These are phyloP conservation scores for Phytophthora pisi DNA, from an alignment of 352 stramenopile species.

Conservation along the genomic window DNA sequence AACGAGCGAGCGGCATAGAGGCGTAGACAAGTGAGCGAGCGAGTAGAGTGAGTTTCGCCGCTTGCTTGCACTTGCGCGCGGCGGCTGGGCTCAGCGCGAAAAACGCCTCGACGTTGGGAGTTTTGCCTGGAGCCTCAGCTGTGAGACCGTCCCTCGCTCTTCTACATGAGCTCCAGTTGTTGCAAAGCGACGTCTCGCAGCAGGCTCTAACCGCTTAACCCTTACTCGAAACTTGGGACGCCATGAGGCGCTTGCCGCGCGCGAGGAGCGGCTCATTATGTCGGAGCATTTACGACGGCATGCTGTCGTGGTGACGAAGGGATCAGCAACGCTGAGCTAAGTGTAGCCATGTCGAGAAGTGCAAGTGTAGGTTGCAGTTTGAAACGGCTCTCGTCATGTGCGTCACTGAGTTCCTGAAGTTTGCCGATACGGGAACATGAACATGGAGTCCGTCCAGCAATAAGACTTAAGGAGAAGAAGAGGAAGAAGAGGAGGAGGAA, in stretches of 20 bases:
- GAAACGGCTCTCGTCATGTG: slow-evolving; percentile 11
- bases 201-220: background rate
- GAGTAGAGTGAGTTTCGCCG: slow-evolving; percentile 8
- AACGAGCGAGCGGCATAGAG: slow-evolving; percentile 27
- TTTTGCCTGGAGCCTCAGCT: background rate
- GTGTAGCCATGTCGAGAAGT: slow-evolving; percentile 34
- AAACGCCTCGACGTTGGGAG: background rate
- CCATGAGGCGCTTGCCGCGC: background rate
- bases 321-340: background rate
- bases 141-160: background rate
- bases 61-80: slow-evolving; percentile 4
- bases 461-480: background rate
- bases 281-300: background rate
- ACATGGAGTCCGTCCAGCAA: background rate
- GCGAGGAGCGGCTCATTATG: background rate
- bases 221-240: background rate
- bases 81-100: background rate
- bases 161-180: background rate
- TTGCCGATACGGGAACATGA: background rate
- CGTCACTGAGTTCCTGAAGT: slow-evolving; percentile 10
- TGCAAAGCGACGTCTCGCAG: slow-evolving; percentile 1
- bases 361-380: slow-evolving; percentile 36
- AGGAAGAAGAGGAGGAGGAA: background rate
- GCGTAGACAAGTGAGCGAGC: background rate
- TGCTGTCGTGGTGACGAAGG: slow-evolving; percentile 12